Evolutionary conservation across 78 protist genomes (phyloP).

Genomic region (Creolimax fragrantissima): DNA sequence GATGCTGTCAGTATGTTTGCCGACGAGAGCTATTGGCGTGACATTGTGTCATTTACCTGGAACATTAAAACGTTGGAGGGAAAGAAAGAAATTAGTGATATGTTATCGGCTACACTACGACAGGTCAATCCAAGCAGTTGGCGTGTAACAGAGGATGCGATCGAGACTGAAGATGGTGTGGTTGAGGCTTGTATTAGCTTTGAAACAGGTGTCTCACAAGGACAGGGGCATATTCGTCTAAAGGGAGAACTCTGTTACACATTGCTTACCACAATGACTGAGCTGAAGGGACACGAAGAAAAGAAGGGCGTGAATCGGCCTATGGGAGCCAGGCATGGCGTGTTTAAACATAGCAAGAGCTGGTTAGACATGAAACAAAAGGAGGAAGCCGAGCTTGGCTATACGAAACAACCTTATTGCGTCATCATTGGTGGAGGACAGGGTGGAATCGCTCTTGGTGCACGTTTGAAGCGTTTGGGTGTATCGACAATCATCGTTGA

Average conservation of each 20-base stretch:
- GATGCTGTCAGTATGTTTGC: too few species aligned
- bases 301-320: neutral
- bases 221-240: neutral
- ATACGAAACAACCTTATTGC: neutral
- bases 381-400: neutral
- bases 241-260: neutral
- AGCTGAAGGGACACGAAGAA: neutral
- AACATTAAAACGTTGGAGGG: neutral
- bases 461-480: neutral
- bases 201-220: neutral
- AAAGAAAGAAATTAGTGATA: neutral
- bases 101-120: neutral
- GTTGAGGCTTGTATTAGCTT: neutral
- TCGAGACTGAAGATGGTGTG: neutral
- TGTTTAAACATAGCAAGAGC: neutral
- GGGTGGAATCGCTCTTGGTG: neutral
- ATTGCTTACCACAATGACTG: neutral
- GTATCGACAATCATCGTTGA: neutral
- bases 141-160: neutral
- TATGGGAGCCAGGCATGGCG: neutral
- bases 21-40: neutral
- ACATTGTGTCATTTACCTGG: neutral
- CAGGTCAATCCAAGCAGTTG: neutral
- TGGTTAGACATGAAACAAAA: neutral
- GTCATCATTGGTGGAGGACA: neutral